These are phyloP conservation scores for Sarocladium brachiariae DNA, from an alignment of 2,329 filamentous ascomycete genomes.

Conservation along the genomic window DNA sequence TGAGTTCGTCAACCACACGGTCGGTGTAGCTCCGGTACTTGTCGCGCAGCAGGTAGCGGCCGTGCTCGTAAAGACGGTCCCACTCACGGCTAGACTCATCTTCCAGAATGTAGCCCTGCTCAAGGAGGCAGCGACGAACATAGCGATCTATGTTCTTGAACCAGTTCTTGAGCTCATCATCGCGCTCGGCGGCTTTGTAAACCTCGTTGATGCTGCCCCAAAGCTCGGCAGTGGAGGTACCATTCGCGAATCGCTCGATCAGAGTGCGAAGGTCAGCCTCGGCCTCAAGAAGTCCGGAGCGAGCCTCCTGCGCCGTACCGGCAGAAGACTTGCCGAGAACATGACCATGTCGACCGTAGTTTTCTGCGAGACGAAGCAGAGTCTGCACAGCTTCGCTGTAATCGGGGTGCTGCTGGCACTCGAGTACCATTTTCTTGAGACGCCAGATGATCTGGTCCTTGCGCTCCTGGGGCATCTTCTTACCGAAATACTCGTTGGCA, in stretches of 20 bases:
- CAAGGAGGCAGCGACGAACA: constrained; percentile 73
- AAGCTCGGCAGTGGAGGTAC: constrained; percentile 80
- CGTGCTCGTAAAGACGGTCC: constrained; percentile 78
- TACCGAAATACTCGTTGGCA: constrained; percentile 67
- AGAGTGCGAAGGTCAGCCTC: constrained; percentile 74
- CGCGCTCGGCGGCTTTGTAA: constrained; percentile 79
- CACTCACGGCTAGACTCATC: constrained; percentile 74
- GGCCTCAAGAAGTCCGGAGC: constrained; percentile 59
- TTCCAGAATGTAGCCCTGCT: constrained; percentile 87
- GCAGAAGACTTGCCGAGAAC: constrained; percentile 56
- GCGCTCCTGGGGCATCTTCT: constrained; percentile 87
- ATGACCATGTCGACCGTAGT: constrained; percentile 71
- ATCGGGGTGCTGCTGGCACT: constrained; percentile 91
- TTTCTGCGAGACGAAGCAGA: constrained; percentile 74
- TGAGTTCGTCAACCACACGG: constrained; percentile 79
- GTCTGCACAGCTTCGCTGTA: constrained; percentile 91
- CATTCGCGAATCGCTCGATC: constrained; percentile 93
- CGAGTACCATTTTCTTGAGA: constrained; percentile 93
- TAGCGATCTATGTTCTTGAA: constrained; percentile 74
- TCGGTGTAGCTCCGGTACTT: constrained; percentile 85
- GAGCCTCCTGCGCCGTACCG: constrained; percentile 66
- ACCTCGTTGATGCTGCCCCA: constrained; percentile 79
- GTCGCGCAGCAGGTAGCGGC: constrained; percentile 77
- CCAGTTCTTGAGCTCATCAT: constrained; percentile 83
- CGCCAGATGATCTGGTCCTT: constrained; percentile 89